Evolutionary conservation across 257 asterid genomes (phyloP), one percentile per base, ranked within the genome.

Genomic region (Fraxinus cuspidata): DNA sequence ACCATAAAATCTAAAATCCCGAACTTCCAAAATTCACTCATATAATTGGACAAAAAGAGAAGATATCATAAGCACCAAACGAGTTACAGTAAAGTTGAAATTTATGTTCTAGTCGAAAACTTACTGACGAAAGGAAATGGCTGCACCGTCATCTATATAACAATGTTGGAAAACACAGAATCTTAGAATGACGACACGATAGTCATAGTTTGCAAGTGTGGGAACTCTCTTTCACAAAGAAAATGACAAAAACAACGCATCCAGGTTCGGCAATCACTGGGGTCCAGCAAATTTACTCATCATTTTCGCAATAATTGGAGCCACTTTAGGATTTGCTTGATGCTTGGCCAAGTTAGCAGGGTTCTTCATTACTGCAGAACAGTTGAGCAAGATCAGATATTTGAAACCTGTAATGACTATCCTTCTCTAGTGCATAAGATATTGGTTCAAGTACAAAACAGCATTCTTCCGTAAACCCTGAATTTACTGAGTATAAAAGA

Each of bases 341-440:
- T 95, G 97, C 85, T 95, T 89, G 75, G 94, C 96, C 83, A 95
- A 79, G 87, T 92, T 95, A 27, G 98, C 93, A 56, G 97, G 98
- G 84, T 93, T 92, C 86, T 91, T 93, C 99, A 95, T 95, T 56
- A 95, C 98, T 95, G 91, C 86, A 83, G 28, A 77, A 76, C n/a
- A 74, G 27, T 28, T 15, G 47, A 56, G 1, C 37, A 68, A 38
- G 77, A 72, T 60, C 68, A 81, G 70, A 74, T 23, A 69, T 29
- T 63, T 3, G 70, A 51, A 51, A 16, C 18, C 7, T 15, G 19
- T 49, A 49, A 4, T 12, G 21, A 49, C 7, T 35, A 35, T 35
- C 6, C 38, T 35, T 35, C 38, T 5, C 38, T n/a, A 56, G 3
- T 56, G 65, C 21, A 56, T 18, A 56, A n/a, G 25, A 56, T 56